Evolutionary conservation across 768 basidiomycete genomes (phyloP), one percentile per base, ranked within the genome.

Genomic region (Coprinopsis strossmayeri): DNA sequence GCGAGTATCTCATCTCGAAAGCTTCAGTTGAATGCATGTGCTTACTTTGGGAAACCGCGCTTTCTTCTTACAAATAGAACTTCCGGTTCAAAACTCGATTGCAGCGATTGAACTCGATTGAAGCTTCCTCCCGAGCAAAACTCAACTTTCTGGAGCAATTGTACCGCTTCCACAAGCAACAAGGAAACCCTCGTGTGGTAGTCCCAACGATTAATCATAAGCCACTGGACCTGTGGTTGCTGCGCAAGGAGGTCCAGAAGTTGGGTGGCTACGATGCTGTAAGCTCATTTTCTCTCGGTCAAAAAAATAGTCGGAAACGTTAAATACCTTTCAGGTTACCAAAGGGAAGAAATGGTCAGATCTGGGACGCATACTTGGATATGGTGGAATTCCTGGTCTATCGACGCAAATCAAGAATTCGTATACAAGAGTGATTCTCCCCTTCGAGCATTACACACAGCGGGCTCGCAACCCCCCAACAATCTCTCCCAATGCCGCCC

Each of bases 131-230:
- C 52, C 76, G 96, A 57, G 95, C 96, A 44, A 96, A 94, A 68
- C 70, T 98, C 65, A 98, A 96, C 72, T 98, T 96, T 68, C 69
- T 97, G 56, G 95, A 98, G 64, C 92, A 96, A 67, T 78, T 99
- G 42, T 94, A 94, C 67, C 87, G 91, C 57, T 99, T 87, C 65
- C 96, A 98, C 69, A 86, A 89, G 58, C 94, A 97, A 64, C 92
- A 94, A 69, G 91, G 91, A 41, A 91, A 92, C 63, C 74, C 82
- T 52, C 82, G 88, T 55, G 84, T 97, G 21, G 83, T 83, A n/a
- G 86, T 97, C 27, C 96, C 96, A 50, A 87, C 87, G 26, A 91
- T 99, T 63, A 92, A 92, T 65, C 84, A 91, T 66, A 89, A 91
- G 61, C 78, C 91, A 1, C 72, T 99, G 45, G 96, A 99, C 72